Base-by-base conservation (phyloP, 805 yeast genomes). In the Huiozyma naganishii region DNA sequence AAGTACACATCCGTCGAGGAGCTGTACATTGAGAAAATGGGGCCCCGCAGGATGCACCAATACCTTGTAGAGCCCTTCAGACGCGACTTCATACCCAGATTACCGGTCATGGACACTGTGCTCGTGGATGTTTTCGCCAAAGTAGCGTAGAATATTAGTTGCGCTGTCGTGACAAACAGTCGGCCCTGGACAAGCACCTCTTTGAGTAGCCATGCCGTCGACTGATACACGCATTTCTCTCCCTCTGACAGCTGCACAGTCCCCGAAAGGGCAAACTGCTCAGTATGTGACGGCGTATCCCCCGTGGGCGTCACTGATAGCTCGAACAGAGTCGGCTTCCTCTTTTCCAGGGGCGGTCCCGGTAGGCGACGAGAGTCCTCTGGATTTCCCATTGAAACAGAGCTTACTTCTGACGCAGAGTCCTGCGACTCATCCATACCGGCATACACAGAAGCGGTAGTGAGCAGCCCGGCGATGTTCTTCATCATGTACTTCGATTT, bases 131-230 rank as follows among this genome's bases (percentile, higher is more conserved):
- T 52, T 41, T 74, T 73, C 0, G 97, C 95, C 7, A 90, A 61
- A 51, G 77, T 79, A 0, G 96, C 92, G 64, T 82, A 82, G 57
- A 85, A 90, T 37, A 86, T 64, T 6, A 89, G 57, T 48, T 76
- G 75, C 11, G 71, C 66, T 37, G 68, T 62, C 1, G 97, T 88
- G 27, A 90, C 61, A 52, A 83, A 83, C 12, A 88, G 60, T 53
- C 83, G 89, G 2, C 97, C 97, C 61, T 87, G 96, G 27, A 88
- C 65, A 28, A 90, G 66, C 0, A 89, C 92, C 53, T 85, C 95
- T 47, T 79, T 75, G 45, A 87, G 68, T 33, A 89, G 66, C 95
- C 95, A 89, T 29, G 88, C 78, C 3, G 81, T 72, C 53, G 71
- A 82, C 48, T 79, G 83, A n/a, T 71, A 73, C 30, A 73, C 52